Evolutionary conservation across 257 asterid genomes (phyloP).

Genomic region (Salvia rosmarinus): DNA sequence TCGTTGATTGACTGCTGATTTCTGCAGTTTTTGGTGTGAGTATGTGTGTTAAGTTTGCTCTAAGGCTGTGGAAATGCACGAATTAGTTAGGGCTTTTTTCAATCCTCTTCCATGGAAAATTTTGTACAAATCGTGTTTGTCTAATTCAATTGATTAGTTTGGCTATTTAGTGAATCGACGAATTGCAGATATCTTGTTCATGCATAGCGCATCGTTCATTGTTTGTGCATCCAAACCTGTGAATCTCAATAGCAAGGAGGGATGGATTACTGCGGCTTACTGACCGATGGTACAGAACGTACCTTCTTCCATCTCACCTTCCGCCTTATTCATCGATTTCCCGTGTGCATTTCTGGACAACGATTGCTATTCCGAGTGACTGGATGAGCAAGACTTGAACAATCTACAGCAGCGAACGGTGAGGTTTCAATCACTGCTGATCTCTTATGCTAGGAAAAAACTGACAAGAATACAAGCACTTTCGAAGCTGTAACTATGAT

Average conservation of each 20-base stretch:
- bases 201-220: background rate
- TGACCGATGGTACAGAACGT: slow-evolving; percentile 34
- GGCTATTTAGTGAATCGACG: background rate
- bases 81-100: background rate
- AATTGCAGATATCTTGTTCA: background rate
- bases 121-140: background rate
- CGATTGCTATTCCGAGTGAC: slow-evolving; percentile 30
- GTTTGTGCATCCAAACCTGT: slow-evolving; percentile 35
- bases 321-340: slow-evolving; percentile 39
- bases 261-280: slow-evolving; percentile 34
- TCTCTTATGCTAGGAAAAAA: background rate
- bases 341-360: slow-evolving; percentile 20
- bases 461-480: background rate
- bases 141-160: slow-evolving; percentile 16
- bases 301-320: slow-evolving; percentile 30
- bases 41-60: background rate
- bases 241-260: slow-evolving; percentile 44
- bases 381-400: slow-evolving; percentile 27
- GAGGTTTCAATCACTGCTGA: slow-evolving; percentile 22
- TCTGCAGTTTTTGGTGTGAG: background rate
- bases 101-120: background rate
- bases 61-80: background rate
- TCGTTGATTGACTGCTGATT: background rate
- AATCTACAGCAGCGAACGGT: slow-evolving; percentile 9
- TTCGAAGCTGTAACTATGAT: slow-evolving; percentile 20